A percentile compares a stretch with the other conserved stretches of the same genome.
These are phyloP conservation scores for Phytopythium mirpurense DNA, from an alignment of 352 stramenopile genomes.

Conservation along the genomic window DNA sequence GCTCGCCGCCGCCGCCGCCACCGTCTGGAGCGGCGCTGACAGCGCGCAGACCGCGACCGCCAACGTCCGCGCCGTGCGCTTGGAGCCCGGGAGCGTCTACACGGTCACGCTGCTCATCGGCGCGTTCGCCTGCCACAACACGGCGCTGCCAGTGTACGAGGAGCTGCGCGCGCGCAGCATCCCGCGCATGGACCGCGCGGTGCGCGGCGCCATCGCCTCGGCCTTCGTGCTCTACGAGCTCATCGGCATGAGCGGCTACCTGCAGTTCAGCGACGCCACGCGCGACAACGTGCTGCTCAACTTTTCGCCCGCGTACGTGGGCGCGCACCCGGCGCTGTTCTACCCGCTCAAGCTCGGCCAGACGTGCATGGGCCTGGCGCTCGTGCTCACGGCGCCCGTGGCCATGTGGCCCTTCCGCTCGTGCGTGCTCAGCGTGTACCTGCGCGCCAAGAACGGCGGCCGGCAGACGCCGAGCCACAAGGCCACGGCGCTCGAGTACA, in stretches of 20 bases:
- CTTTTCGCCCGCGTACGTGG: slow-evolving; percentile 60
- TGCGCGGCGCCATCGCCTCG: slow-evolving; percentile 49
- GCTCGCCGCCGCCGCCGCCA: slow-evolving; percentile 34
- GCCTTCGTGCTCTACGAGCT: slow-evolving; percentile 68
- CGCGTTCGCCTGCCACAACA: slow-evolving; percentile 77
- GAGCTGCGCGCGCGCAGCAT: slow-evolving; percentile 53
- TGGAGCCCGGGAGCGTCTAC: slow-evolving; percentile 62
- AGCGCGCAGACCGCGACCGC: not conserved
- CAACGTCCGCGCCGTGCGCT: slow-evolving; percentile 34
- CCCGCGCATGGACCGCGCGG: slow-evolving; percentile 56
- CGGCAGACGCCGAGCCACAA: slow-evolving; percentile 56
- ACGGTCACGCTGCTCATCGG: slow-evolving; percentile 72
- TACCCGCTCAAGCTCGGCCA: slow-evolving; percentile 52
- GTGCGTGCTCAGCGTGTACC: slow-evolving; percentile 59
- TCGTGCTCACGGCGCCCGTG: slow-evolving; percentile 62
- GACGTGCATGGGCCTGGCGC: slow-evolving; percentile 55
- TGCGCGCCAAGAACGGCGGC: slow-evolving; percentile 60
- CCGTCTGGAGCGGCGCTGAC: slow-evolving; percentile 9
- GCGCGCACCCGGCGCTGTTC: slow-evolving; percentile 29
- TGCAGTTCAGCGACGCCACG: slow-evolving; percentile 57
- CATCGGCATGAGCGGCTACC: slow-evolving; percentile 64
- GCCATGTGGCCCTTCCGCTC: slow-evolving; percentile 79
- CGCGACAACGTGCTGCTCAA: slow-evolving; percentile 78
- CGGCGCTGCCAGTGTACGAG: slow-evolving; percentile 70
- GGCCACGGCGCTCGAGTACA: slow-evolving; percentile 39